Conservation (phyloP, 345 rosid genomes). For the Euphorbia pulcherrima region DNA sequence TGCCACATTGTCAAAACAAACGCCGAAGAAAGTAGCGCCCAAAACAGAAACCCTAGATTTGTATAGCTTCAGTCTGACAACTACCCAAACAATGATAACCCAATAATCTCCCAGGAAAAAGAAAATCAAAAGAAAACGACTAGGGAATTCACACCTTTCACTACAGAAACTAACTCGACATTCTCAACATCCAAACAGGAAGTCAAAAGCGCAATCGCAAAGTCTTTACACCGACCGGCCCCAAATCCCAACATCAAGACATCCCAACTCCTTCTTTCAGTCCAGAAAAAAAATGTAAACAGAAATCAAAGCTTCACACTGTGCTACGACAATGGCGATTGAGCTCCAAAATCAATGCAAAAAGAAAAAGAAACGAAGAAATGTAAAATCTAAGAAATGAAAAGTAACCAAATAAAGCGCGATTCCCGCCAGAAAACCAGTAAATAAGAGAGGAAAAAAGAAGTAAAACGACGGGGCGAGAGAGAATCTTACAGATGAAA, state of each 20-base stretch:
- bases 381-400: background rate
- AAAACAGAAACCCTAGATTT: constrained; percentile 5
- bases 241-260: background rate
- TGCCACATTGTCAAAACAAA: background rate
- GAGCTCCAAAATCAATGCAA: background rate
- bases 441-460: background rate
- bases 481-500: constrained; percentile 5
- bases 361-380: too few relatives aligned
- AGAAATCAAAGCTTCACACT: background rate
- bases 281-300: background rate
- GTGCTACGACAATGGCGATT: background rate
- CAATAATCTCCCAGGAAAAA: background rate
- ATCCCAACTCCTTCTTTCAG: background rate
- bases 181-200: background rate
- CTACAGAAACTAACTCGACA: background rate
- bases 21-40: background rate
- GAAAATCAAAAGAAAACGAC: background rate
- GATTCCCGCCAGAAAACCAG: constrained; percentile 16
- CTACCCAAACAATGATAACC: background rate
- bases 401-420: background rate
- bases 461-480: background rate
- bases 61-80: background rate
- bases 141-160: background rate
- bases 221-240: background rate
- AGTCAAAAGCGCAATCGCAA: background rate